Percentiles rank a stretch among this genome's conserved stretches.
Conservation (phyloP, 805 yeast species). For the Metahyphopichia silvanorum region DNA sequence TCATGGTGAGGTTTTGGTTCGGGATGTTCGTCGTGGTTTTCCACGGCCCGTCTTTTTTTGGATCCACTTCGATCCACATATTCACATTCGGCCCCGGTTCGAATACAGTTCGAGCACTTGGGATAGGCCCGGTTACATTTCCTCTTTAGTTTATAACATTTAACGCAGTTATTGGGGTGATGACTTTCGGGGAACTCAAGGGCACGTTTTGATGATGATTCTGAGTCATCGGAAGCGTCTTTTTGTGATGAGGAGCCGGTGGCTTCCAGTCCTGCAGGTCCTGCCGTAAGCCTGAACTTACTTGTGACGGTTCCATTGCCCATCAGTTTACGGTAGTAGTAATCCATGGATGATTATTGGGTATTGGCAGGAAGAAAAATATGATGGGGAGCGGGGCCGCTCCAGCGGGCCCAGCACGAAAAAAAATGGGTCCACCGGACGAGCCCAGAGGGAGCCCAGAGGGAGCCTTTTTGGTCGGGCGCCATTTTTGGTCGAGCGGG, state of each 20-base stretch:
- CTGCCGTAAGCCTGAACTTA: constrained; percentile 29
- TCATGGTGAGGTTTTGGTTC: constrained; percentile 2
- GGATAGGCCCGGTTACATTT: constrained; percentile 40
- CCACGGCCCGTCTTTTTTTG: constrained; percentile 11
- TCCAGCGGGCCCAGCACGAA: too few relatives aligned
- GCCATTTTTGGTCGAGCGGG: not conserved
- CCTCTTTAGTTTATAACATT: constrained; percentile 41
- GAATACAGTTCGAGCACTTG: constrained; percentile 33
- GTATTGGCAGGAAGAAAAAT: not conserved
- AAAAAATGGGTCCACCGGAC: too few relatives aligned
- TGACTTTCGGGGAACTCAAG: constrained; percentile 17
- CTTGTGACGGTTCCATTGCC: constrained; percentile 37
- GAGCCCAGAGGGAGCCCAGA: not conserved
- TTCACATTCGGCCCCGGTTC: constrained; percentile 33
- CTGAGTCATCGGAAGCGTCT: not conserved
- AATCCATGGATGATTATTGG: constrained; percentile 30
- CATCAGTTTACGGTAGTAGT: constrained; percentile 34
- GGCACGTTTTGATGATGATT: not conserved
- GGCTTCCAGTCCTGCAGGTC: too few relatives aligned
- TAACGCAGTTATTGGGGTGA: constrained; percentile 34
- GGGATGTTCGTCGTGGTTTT: constrained; percentile 2
- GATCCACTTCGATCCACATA: constrained; percentile 31
- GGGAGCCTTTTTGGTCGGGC: not conserved
- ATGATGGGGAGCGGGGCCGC: too few relatives aligned
- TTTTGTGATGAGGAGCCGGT: not conserved